These are phyloP conservation scores for Nicotiana otophora DNA, from an alignment of 257 asterid species.

Conservation along the genomic window DNA sequence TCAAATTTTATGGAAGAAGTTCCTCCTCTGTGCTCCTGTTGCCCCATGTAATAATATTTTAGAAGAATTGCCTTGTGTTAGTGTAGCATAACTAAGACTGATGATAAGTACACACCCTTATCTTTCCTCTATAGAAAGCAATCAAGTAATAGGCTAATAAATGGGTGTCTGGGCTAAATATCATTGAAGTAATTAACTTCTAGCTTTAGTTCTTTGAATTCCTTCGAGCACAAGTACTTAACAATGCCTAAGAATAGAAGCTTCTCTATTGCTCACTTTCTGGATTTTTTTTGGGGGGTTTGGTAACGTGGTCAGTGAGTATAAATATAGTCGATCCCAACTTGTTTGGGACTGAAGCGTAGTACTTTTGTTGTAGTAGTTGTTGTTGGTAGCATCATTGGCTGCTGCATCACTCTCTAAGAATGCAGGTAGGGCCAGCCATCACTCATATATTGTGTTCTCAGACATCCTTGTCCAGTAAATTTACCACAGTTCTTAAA, in stretches of 20 bases:
- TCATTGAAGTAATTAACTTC: neutral
- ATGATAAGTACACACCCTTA: neutral
- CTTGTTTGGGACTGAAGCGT: too few species aligned
- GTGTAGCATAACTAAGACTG: neutral
- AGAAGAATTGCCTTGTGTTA: neutral
- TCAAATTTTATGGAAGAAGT: neutral
- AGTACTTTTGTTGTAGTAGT: too few species aligned
- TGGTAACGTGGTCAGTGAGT: too few species aligned
- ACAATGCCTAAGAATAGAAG: neutral
- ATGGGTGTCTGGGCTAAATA: neutral
- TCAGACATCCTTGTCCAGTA: slow-evolving; percentile 1
- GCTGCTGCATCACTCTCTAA: neutral
- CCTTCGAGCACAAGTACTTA: neutral
- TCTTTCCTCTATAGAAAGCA: neutral
- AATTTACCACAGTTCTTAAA: neutral
- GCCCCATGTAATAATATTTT: neutral
- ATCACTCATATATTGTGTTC: neutral
- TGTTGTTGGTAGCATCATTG: neutral
- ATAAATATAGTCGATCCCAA: too few species aligned
- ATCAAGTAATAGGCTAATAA: neutral
- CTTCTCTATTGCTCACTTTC: neutral
- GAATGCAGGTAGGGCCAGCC: neutral
- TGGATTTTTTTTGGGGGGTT: neutral
- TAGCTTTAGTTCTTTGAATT: neutral
- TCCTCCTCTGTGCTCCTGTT: neutral